These are phyloP conservation scores for Acanthamoeba sp. DNA, from an alignment of 208 protist genomes.

Conservation along the genomic window DNA sequence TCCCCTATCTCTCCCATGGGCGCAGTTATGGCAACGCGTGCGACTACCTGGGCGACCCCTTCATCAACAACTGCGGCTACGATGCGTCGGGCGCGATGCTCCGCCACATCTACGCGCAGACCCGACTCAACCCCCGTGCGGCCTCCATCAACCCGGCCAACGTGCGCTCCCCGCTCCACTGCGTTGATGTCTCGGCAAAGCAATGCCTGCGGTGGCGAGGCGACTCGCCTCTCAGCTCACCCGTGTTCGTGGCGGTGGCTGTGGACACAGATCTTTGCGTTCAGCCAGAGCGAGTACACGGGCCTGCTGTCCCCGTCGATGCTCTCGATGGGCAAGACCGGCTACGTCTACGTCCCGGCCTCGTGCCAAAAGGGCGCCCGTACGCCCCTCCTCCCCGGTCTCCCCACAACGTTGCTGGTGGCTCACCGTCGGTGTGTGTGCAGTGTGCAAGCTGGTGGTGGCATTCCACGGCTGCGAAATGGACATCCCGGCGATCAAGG, in stretches of 20 bases:
- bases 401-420: neutral
- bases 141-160: neutral
- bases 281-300: constrained; percentile 10
- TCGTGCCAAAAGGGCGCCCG: constrained; percentile 32
- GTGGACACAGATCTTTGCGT: neutral
- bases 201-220: too few species aligned
- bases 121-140: neutral
- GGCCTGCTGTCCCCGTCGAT: neutral
- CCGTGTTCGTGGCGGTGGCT: too few species aligned
- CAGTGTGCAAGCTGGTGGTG: constrained; percentile 68
- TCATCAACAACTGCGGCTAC: constrained; percentile 42
- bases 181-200: too few species aligned
- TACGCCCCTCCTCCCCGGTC: neutral
- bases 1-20: neutral
- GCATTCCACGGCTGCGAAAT: constrained; percentile 78
- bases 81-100: constrained; percentile 34
- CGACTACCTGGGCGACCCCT: neutral
- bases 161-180: neutral
- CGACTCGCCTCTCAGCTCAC: too few species aligned
- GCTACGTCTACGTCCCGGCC: constrained; percentile 38
- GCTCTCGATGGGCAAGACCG: neutral
- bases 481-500: constrained; percentile 20
- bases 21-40: constrained; percentile 11
- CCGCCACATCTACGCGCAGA: neutral
- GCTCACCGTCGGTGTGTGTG: neutral